A percentile compares a stretch with the other conserved stretches of the same genome.
phyloP scores from a whole-genome alignment of 1,284 basidiomycete genomes.

The Phylloporus gajari region DNA sequence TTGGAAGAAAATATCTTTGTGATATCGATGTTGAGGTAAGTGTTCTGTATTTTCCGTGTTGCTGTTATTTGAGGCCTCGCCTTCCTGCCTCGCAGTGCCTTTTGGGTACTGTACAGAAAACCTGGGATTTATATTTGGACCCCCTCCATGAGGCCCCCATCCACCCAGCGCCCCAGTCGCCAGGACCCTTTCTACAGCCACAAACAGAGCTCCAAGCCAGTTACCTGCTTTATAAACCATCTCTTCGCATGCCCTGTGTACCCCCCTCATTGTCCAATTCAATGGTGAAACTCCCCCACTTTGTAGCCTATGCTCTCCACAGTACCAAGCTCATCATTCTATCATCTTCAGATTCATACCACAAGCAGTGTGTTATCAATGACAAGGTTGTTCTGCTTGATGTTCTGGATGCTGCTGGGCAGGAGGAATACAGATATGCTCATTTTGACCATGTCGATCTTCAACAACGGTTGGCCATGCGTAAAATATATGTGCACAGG shows the following conservation, averaged over 20 bases:
- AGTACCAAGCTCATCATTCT: too few relatives aligned
- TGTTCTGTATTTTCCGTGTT: background rate
- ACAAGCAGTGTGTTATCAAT: constrained; percentile 97
- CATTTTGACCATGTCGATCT: background rate
- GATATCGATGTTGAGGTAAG: background rate
- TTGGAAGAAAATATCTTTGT: background rate
- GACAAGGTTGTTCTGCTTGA: constrained; percentile 98
- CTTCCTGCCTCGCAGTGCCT: background rate
- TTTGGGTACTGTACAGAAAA: background rate
- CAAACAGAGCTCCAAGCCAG: too few relatives aligned
- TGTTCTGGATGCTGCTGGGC: constrained; percentile 97
- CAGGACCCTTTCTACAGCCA: too few relatives aligned
- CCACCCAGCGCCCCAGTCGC: too few relatives aligned
- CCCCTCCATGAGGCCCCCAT: constrained; percentile 1
- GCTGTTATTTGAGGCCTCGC: too few relatives aligned
- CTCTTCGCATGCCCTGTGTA: too few relatives aligned
- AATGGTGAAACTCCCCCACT: too few relatives aligned
- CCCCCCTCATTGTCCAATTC: too few relatives aligned
- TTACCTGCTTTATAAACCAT: too few relatives aligned
- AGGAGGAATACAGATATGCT: constrained; percentile 97
- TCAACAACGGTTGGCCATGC: constrained; percentile 73
- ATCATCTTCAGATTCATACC: constrained; percentile 79
- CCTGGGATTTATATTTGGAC: constrained; percentile 4
- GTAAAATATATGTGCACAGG: constrained; percentile 98
- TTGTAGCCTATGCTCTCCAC: too few relatives aligned